These are phyloP conservation scores for Karstenula rhodostoma DNA, from an alignment of 2,329 filamentous ascomycete genomes.

Conservation along the genomic window DNA sequence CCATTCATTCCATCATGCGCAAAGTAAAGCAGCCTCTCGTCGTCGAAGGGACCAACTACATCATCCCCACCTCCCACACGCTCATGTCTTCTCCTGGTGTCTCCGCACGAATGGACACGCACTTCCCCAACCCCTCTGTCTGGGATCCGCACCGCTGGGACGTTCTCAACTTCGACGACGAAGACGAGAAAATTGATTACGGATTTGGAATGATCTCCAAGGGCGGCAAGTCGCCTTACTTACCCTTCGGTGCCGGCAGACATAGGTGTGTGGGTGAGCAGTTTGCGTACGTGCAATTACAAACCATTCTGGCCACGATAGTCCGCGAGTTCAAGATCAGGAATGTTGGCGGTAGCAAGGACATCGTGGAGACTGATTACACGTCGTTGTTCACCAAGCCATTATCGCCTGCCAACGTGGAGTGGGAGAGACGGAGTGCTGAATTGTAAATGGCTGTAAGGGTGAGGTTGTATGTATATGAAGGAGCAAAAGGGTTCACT, in stretches of 20 bases:
- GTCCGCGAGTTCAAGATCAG: constrained; percentile 82
- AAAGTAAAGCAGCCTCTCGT: constrained; percentile 89
- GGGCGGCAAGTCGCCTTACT: constrained; percentile 86
- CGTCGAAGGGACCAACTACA: constrained; percentile 81
- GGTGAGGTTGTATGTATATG: not conserved
- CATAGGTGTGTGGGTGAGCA: constrained; percentile 97
- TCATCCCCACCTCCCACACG: constrained; percentile 80
- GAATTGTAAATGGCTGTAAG: constrained; percentile 25
- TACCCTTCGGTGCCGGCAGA: constrained; percentile 91
- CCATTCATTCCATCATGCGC: constrained; percentile 94
- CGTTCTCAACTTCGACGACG: constrained; percentile 63
- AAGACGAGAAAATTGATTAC: constrained; percentile 81
- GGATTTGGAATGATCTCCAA: constrained; percentile 94
- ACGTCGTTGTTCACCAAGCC: constrained; percentile 58
- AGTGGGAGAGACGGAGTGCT: constrained; percentile 74
- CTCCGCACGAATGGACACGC: constrained; percentile 72
- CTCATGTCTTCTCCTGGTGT: constrained; percentile 88
- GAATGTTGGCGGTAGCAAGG: constrained; percentile 75
- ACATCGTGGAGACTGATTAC: constrained; percentile 74
- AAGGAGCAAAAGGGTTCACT: not conserved
- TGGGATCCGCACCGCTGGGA: constrained; percentile 97
- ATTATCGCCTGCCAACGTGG: constrained; percentile 62
- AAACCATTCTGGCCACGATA: constrained; percentile 80
- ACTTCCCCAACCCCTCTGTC: constrained; percentile 81
- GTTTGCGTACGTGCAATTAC: constrained; percentile 91